Evolutionary conservation across 1,139 yeast species (phyloP), one percentile per base, ranked within the genome.

Genomic region (Scheffersomyces segobiensis): DNA sequence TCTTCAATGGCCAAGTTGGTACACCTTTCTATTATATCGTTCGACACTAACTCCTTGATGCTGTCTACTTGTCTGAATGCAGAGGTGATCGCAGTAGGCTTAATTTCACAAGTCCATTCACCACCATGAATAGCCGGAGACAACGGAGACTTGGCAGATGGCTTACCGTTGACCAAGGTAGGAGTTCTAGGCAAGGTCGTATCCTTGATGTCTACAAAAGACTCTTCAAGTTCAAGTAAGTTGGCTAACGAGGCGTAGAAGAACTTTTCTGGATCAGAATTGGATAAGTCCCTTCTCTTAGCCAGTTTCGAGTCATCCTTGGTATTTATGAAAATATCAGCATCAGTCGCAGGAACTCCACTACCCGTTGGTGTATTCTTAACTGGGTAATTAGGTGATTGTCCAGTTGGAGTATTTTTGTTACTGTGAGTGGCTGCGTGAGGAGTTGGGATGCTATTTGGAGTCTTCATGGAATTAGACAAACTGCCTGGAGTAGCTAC

Each of bases 181-280:
- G 77, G 74, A 1, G 77, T 72, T 5, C 72, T 52, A 10, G 59
- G 52, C 19, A 54, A 47, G n/a, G 54, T 56, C 2, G 59, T 56
- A n/a, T 62, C 62, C 55, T 57, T 59, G 39, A 22, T 19, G 39
- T 57, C 66, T 5, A 59, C 62, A n/a, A 59, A 73, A 26, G 75
- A 71, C 24, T 79, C 83, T 24, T 79, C 81, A 53, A 85, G 65
- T 53, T 81, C 84, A 59, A 85, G 71, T 50, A 83, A 71, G 65
- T 85, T 85, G 12, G 85, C 79, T 60, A 85, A 72, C 0, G 87
- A 78, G 0, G 86, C 82, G 56, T 80, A 74, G 66, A 85, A 82
- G 67, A 83, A 85, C 59, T 74, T 73, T 56, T 81, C 80, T 0
- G 87, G 85, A 63, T 85, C 84, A 26, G 69, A 64, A 55, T 68